Percentiles rank a stretch among this genome's conserved stretches.
Evolutionary conservation across 208 protist species (phyloP).

Genomic region (Acanthamoeba castellanii): DNA sequence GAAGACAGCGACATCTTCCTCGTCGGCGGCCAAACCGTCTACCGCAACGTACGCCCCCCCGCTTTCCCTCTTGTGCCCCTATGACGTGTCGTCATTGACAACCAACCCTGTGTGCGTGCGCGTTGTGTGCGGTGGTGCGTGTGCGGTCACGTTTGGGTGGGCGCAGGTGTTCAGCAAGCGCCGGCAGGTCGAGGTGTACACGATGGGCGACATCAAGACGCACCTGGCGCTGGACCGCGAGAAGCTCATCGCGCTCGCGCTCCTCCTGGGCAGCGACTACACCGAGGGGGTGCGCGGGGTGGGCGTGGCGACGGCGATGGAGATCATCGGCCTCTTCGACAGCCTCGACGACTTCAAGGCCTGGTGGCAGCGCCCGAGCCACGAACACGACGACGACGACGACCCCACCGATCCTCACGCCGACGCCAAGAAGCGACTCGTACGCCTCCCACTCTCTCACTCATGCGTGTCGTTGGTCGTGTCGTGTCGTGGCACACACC

Average conservation of each 20-base stretch:
- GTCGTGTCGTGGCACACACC: background rate
- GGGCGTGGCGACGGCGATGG: slow-evolving; percentile 28
- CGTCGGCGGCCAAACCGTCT: slow-evolving; percentile 79
- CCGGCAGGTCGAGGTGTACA: slow-evolving; percentile 76
- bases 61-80: too few relatives aligned
- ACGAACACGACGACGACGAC: background rate
- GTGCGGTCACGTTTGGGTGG: background rate
- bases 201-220: slow-evolving; percentile 64
- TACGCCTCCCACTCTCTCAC: background rate
- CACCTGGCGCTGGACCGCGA: slow-evolving; percentile 76
- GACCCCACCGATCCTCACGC: background rate
- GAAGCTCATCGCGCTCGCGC: slow-evolving; percentile 79
- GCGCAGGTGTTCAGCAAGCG: slow-evolving; percentile 74
- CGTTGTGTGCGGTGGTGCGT: too few relatives aligned
- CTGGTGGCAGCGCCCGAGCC: slow-evolving; percentile 25
- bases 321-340: slow-evolving; percentile 43
- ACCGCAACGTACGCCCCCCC: slow-evolving; percentile 42
- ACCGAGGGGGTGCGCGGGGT: slow-evolving; percentile 53
- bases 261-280: slow-evolving; percentile 84
- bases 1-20: slow-evolving; percentile 84
- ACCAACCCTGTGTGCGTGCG: too few relatives aligned
- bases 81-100: too few relatives aligned
- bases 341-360: slow-evolving; percentile 12
- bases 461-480: background rate
- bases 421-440: slow-evolving; percentile 15